A percentile compares a stretch with the other conserved stretches of the same genome.
Evolutionary conservation across 2,329 filamentous ascomycete species (phyloP).

Genomic region (Microthyrium microscopicum): DNA sequence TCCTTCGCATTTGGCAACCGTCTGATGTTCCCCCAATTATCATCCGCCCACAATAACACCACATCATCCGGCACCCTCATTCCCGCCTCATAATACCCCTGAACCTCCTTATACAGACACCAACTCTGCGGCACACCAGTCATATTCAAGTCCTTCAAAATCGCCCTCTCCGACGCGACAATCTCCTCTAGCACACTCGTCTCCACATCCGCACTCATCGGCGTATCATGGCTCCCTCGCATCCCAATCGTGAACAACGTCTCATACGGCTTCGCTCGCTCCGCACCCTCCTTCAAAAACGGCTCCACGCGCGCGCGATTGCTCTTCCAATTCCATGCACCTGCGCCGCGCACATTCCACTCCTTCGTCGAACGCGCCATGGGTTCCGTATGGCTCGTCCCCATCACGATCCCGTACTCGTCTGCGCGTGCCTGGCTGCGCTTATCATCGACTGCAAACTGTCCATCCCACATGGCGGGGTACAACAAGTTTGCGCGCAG

Average conservation of each 20-base stretch:
- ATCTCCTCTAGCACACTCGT: constrained; percentile 42
- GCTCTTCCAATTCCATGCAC: constrained; percentile 51
- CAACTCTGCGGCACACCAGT: constrained; percentile 48
- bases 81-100: constrained; percentile 49
- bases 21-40: constrained; percentile 52
- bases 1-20: constrained; percentile 44
- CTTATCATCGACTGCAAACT: constrained; percentile 56
- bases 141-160: constrained; percentile 39
- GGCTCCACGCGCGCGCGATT: constrained; percentile 52
- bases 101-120: constrained; percentile 61
- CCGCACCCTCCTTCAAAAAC: constrained; percentile 51
- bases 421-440: constrained; percentile 53
- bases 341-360: constrained; percentile 32
- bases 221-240: constrained; percentile 53
- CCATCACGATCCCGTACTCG: constrained; percentile 58
- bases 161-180: constrained; percentile 42
- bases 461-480: constrained; percentile 54
- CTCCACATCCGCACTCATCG: constrained; percentile 40
- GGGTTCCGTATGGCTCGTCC: constrained; percentile 57
- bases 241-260: constrained; percentile 51
- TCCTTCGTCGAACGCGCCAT: constrained; percentile 43
- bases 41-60: constrained; percentile 51
- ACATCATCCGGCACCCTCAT: constrained; percentile 48
- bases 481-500: constrained; percentile 59
- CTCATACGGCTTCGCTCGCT: constrained; percentile 48